Percentiles rank a stretch among this genome's conserved stretches.
These are phyloP conservation scores for Xylaria digitata DNA, from an alignment of 2,329 filamentous ascomycete genomes.

Conservation along the genomic window DNA sequence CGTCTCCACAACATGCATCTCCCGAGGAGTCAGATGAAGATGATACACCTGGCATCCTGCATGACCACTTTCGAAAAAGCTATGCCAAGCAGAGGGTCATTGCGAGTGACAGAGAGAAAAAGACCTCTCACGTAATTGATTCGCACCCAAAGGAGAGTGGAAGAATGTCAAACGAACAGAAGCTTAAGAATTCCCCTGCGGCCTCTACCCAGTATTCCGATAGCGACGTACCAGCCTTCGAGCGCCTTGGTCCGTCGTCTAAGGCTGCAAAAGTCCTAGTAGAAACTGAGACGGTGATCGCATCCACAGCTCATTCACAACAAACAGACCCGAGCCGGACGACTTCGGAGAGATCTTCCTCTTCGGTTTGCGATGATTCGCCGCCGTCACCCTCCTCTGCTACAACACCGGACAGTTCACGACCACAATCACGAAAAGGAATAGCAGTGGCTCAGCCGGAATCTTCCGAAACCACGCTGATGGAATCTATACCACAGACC, in stretches of 20 bases:
- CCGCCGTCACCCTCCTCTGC: constrained; percentile 53
- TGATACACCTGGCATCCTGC: constrained; percentile 28
- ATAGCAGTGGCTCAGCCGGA: constrained; percentile 40
- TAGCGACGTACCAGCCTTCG: constrained; percentile 47
- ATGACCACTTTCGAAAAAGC: constrained; percentile 23
- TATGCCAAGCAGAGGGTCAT: neutral
- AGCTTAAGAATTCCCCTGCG: constrained; percentile 43
- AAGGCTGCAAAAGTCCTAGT: constrained; percentile 43
- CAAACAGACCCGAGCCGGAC: constrained; percentile 47
- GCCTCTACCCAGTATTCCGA: constrained; percentile 47
- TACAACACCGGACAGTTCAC: constrained; percentile 57
- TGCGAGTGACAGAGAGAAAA: constrained; percentile 24
- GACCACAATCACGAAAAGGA: constrained; percentile 57
- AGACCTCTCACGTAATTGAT: neutral
- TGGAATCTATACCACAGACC: constrained; percentile 15
- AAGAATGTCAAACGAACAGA: constrained; percentile 33
- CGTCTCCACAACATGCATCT: constrained; percentile 40
- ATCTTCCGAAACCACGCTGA: constrained; percentile 21
- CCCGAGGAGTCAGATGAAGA: constrained; percentile 42
- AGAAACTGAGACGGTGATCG: constrained; percentile 40
- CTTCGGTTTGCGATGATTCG: constrained; percentile 56
- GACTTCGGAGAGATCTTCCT: constrained; percentile 55
- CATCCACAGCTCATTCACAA: constrained; percentile 42
- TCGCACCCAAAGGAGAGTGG: constrained; percentile 29
- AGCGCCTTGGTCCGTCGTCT: constrained; percentile 45